Base-by-base conservation (phyloP, 305 asterid genomes). In the Fraxinus greggii region DNA sequence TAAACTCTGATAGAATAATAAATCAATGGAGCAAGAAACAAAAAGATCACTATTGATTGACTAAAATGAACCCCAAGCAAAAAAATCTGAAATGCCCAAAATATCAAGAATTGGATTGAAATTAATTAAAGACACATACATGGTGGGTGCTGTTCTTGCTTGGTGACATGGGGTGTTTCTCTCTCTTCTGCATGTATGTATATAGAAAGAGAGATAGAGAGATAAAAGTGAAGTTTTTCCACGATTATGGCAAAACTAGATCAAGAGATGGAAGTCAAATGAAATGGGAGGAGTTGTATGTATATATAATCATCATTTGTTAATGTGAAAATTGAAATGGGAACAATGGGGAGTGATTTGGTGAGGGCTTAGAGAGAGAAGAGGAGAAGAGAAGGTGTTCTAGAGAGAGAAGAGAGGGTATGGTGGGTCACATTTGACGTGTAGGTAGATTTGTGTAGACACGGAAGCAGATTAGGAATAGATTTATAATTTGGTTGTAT, bases 161-260 rank as follows among this genome's bases (percentile, higher is more conserved):
- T 13, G 92, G 90, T 67, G 91, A 85, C 93, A 89, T 89, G 75
- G 88, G 75, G 85, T 83, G 75, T 83, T 83, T 76, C 82, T 84
- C 81, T 32, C 84, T 70, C 82, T 45, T 81, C 31, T 74, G 31
- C 91, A 83, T 85, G 65, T 17, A 61, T 77, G 63, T 17, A 9
- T 26, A 12, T 26, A 4, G n/a, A 36, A 33, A 21, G 32, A 28
- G 13, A 40, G 23, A 13, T 28, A n/a, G 23, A 21, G 23, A 40
- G 13, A 15, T 1, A 6, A 0, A 31, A 0, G 24, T 28, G 74
- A 31, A 69, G 40, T 40, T 69, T 29, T 69, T 29, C 75, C 75
- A 69, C 32, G 12, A 69, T 1, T 69, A 23, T 7, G 56, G 61
- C 35, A 75, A 15, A 4, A 12, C 36, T 24, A 42, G 63, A 75